These are phyloP conservation scores for Camelina hispida DNA, from an alignment of 345 rosid species.

Conservation along the genomic window DNA sequence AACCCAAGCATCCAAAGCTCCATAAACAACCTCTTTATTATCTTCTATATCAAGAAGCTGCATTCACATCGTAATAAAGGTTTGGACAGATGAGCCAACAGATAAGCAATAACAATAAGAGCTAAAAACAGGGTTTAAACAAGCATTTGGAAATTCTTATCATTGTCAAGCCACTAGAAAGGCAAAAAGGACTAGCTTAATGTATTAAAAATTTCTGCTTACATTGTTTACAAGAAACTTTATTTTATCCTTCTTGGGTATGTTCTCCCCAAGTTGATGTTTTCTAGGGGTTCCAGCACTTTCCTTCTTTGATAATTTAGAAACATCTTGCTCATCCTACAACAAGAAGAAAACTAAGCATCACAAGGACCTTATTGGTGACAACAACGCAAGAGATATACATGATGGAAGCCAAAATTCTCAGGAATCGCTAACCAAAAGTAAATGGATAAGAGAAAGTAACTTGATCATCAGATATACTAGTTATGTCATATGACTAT, in stretches of 20 bases:
- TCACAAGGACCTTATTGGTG: constrained; percentile 7
- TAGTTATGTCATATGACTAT: constrained; percentile 4
- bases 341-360: constrained; percentile 11
- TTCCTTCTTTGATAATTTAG: constrained; percentile 34
- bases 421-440: constrained; percentile 16
- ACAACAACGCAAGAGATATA: not conserved
- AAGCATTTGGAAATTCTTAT: not conserved
- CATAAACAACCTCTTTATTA: constrained; percentile 81
- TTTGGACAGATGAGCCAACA: constrained; percentile 21
- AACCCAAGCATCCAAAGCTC: constrained; percentile 96
- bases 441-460: constrained; percentile 10
- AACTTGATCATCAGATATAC: not conserved
- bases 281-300: constrained; percentile 41
- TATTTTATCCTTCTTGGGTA: constrained; percentile 73
- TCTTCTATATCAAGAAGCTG: constrained; percentile 83
- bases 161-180: constrained; percentile 14
- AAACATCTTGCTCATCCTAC: constrained; percentile 38
- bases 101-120: constrained; percentile 8
- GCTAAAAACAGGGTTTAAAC: constrained; percentile 12
- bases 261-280: constrained; percentile 62
- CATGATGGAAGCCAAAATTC: not conserved
- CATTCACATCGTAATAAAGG: constrained; percentile 27
- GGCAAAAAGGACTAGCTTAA: not conserved
- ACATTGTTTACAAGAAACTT: constrained; percentile 72
- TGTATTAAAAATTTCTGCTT: constrained; percentile 36